Percentiles rank a stretch among this genome's conserved stretches.
Evolutionary conservation across 2,329 filamentous ascomycete genomes (phyloP).

Genomic region (Fusarium scirpi): DNA sequence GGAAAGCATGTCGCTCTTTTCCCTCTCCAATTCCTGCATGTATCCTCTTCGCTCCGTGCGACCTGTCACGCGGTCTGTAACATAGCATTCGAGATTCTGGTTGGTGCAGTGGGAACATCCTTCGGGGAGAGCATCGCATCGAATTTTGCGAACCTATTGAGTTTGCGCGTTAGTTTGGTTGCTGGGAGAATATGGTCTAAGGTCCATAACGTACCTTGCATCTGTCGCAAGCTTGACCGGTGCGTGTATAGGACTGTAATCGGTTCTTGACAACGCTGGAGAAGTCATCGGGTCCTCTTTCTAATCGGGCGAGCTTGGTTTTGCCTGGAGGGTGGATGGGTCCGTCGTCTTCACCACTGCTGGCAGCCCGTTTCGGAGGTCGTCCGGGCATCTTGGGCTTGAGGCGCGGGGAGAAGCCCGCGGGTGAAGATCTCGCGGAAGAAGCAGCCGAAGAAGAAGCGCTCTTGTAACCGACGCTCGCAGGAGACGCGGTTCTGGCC

Average conservation of each 20-base stretch:
- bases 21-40: conserved; percentile 79
- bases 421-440: conserved; percentile 29
- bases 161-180: conserved; percentile 21
- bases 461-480: conserved; percentile 21
- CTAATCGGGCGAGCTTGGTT: conserved; percentile 63
- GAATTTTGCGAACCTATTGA: conserved; percentile 81
- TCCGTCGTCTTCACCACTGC: conserved; percentile 49
- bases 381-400: conserved; percentile 44
- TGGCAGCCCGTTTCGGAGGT: conserved; percentile 41
- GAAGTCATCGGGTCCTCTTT: conserved; percentile 63
- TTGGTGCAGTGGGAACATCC: conserved; percentile 86
- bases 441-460: conserved; percentile 20
- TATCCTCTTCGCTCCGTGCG: conserved; percentile 84
- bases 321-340: conserved; percentile 51
- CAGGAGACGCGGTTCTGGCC: conserved; percentile 29
- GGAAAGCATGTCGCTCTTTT: conserved; percentile 74
- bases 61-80: conserved; percentile 88
- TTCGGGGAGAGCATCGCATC: conserved; percentile 83
- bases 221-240: conserved; percentile 88
- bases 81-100: conserved; percentile 81
- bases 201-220: conserved; percentile 74
- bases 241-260: conserved; percentile 69
- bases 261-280: conserved; percentile 68
- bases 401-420: conserved; percentile 33
- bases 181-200: neutral